Evolutionary conservation across 2,329 filamentous ascomycete genomes (phyloP).

Genomic region (Ophiostoma montium): DNA sequence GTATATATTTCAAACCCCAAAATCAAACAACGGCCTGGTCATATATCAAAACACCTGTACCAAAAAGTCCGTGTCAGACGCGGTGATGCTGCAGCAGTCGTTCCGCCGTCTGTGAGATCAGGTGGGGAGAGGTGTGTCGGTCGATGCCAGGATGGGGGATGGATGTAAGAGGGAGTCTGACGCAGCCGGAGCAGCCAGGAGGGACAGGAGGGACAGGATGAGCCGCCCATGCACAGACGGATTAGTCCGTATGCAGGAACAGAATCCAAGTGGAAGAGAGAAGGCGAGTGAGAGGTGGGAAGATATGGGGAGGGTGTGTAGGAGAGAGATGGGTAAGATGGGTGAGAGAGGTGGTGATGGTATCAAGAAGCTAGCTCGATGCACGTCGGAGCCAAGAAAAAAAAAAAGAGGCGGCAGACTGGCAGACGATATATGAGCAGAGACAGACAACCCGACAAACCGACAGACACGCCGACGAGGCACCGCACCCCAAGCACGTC

Average conservation of each 20-base stretch:
- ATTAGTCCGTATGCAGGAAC: slow-evolving; percentile 6
- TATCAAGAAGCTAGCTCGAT: no score
- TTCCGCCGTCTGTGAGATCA: no score
- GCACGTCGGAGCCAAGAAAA: no score
- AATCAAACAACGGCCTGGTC: no score
- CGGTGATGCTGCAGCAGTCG: no score
- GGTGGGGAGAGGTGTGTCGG: background rate
- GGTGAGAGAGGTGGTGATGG: no score
- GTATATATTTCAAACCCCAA: no score
- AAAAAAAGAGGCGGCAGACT: no score
- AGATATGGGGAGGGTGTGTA: background rate
- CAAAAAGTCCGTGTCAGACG: background rate
- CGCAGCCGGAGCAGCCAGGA: background rate
- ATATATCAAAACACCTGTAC: no score
- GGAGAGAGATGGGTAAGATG: background rate
- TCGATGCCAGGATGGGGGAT: background rate
- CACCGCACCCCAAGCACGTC: background rate
- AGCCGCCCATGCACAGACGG: background rate
- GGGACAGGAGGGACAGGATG: no score
- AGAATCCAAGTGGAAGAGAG: background rate
- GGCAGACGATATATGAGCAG: no score
- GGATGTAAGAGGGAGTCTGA: background rate
- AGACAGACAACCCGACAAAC: no score
- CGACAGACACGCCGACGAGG: background rate
- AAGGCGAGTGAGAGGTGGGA: background rate